Conservation (phyloP, 306 rosid genomes). For the Urtica urens region DNA sequence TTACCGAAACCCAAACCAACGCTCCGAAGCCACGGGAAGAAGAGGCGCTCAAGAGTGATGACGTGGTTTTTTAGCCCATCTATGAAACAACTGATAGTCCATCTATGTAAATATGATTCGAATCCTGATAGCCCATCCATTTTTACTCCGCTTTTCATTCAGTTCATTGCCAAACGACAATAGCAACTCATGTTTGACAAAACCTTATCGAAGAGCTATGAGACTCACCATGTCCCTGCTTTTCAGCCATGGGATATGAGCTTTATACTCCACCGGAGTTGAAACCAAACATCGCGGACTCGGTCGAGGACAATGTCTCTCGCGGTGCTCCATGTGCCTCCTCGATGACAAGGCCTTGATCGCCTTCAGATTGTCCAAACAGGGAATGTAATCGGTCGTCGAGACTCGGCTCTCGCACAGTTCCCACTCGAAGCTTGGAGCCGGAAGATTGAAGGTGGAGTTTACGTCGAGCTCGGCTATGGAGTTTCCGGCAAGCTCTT, state of each 20-base stretch:
- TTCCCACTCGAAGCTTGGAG: conserved; percentile 29
- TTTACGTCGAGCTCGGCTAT: too few relatives aligned
- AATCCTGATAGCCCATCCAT: too few relatives aligned
- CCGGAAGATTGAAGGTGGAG: too few relatives aligned
- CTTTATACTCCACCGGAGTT: conserved; percentile 56
- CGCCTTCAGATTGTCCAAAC: conserved; percentile 64
- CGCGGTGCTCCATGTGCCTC: conserved; percentile 91
- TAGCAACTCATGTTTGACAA: too few relatives aligned
- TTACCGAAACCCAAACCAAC: too few relatives aligned
- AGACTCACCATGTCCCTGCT: conserved; percentile 99
- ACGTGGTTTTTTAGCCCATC: too few relatives aligned
- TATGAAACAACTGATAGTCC: too few relatives aligned
- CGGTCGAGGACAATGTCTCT: conserved; percentile 70
- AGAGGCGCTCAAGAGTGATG: too few relatives aligned
- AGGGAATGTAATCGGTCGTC: conserved; percentile 58
- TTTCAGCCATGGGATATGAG: conserved; percentile 74
- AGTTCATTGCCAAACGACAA: too few relatives aligned
- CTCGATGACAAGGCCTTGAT: conserved; percentile 58
- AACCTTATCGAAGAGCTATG: conserved; percentile 49
- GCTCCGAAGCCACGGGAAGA: too few relatives aligned
- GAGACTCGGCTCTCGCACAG: conserved; percentile 39
- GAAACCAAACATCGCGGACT: conserved; percentile 49
- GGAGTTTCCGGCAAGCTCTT: not conserved
- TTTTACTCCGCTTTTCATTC: too few relatives aligned
- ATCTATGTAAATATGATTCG: too few relatives aligned